A percentile compares a stretch with the other conserved stretches of the same genome.
These are phyloP conservation scores for Rhizodiscina lignyota DNA, from an alignment of 495 filamentous ascomycete species.

Conservation along the genomic window DNA sequence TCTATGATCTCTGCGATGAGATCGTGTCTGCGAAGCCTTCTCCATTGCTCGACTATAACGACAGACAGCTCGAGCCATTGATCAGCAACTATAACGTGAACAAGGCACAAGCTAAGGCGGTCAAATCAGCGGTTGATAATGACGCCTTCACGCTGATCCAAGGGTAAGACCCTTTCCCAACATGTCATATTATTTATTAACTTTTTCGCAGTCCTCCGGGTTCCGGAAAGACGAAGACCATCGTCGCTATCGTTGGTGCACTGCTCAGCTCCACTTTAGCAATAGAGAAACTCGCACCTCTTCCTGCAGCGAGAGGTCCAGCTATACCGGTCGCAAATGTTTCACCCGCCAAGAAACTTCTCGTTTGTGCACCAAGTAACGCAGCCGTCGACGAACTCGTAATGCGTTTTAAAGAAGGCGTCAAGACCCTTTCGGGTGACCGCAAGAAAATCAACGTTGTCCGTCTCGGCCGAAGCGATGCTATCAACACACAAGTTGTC, in stretches of 20 bases:
- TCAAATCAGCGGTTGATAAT: constrained; percentile 80
- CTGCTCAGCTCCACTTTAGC: constrained; percentile 47
- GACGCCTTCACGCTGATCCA: constrained; percentile 94
- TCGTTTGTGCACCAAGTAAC: constrained; percentile 94
- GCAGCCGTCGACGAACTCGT: constrained; percentile 95
- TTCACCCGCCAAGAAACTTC: constrained; percentile 51
- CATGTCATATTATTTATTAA: background rate
- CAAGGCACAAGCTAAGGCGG: constrained; percentile 76
- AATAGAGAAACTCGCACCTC: background rate
- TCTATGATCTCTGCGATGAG: constrained; percentile 89
- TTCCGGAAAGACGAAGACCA: constrained; percentile 96
- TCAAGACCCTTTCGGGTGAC: constrained; percentile 61
- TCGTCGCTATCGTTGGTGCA: constrained; percentile 87
- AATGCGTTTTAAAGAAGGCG: constrained; percentile 74
- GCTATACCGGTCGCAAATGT: background rate
- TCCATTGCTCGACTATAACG: constrained; percentile 61
- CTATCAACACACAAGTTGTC: constrained; percentile 73
- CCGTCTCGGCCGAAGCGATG: constrained; percentile 82
- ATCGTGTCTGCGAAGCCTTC: constrained; percentile 78
- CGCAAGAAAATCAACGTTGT: constrained; percentile 63
- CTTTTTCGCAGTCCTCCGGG: constrained; percentile 84
- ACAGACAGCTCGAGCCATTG: constrained; percentile 47
- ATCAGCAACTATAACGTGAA: constrained; percentile 71
- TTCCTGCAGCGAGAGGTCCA: background rate
- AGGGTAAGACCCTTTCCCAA: constrained; percentile 25